Evolutionary conservation across 2,329 filamentous ascomycete genomes (phyloP), one percentile per base, ranked within the genome.

Genomic region (Colletotrichum endophyticum): DNA sequence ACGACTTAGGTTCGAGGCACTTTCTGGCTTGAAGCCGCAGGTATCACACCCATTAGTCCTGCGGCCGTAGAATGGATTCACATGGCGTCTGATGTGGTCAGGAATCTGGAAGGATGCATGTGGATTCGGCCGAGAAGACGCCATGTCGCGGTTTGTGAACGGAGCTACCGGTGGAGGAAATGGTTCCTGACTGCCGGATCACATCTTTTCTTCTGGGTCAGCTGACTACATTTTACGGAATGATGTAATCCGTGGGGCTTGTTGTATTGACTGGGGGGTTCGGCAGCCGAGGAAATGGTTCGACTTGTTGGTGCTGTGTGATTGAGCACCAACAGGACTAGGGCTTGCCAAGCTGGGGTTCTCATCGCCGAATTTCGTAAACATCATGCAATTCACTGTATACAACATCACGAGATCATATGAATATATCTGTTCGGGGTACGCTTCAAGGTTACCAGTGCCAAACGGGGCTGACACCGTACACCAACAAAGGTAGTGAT

Each of bases 181-280:
- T 22, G 2, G 1, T 53, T 53, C 6, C 6, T n/a, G 1, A 8
- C 44, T 5, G 44, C n/a, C 11, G 4, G 44, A 22, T 22, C 19
- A 13, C 6, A 3, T 53, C 44, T 49, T 53, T 53, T 53, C 44
- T 4, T 3, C 2, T 13, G 11, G 11, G 44, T 53, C 44, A 53
- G 44, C 44, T 53, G 44, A 53, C 44, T 4, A 22, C 1, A 1
- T 53, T 12, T 6, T 53, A 1, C 6, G 13, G 19, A 53, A 53
- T 53, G 44, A 53, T 53, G n/a, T 53, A 22, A 22, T 22, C n/a
- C 44, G 11, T 25, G 44, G 44, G 44, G 11, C 11, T 13, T 1
- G 0, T 15, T 8, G 4, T 13, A 53, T 22, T 1, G 2, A 8
- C 44, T 8, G n/a, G 44, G 44, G 39, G 44, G 36, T 6, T 7